A percentile compares a stretch with the other conserved stretches of the same genome.
Evolutionary conservation across 2,329 filamentous ascomycete species (phyloP).

Genomic region (Sarocladiaceae sp.): DNA sequence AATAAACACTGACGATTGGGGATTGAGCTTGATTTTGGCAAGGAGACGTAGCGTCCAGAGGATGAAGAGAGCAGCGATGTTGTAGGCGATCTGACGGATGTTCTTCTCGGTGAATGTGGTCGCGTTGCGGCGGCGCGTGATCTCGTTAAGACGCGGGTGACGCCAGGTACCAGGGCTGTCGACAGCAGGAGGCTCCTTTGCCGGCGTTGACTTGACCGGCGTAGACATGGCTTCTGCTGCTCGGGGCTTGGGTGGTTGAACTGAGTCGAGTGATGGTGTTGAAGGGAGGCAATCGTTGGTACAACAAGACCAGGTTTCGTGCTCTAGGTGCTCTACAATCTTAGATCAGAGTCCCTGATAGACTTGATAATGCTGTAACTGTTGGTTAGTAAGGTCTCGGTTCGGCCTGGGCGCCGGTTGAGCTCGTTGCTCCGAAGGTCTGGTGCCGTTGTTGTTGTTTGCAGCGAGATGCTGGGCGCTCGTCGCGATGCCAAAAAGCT

Average conservation of each 20-base stretch:
- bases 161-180: constrained; percentile 77
- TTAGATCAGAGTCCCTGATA: background rate
- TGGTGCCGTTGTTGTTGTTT: constrained; percentile 4
- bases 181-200: constrained; percentile 26
- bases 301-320: too few relatives aligned
- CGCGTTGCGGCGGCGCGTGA: constrained; percentile 71
- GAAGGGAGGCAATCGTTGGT: too few relatives aligned
- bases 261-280: background rate
- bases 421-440: constrained; percentile 3
- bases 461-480: background rate
- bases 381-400: constrained; percentile 1
- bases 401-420: background rate
- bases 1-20: constrained; percentile 30
- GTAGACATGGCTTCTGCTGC: constrained; percentile 20
- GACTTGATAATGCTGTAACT: background rate
- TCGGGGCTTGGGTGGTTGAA: background rate
- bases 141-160: constrained; percentile 84
- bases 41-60: constrained; percentile 30
- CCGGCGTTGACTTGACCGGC: constrained; percentile 33
- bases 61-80: constrained; percentile 43
- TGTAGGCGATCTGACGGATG: constrained; percentile 62
- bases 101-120: constrained; percentile 75
- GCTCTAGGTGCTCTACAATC: too few relatives aligned
- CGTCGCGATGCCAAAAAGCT: constrained; percentile 4
- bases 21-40: constrained; percentile 28